Base-by-base conservation (phyloP, 2,329 filamentous ascomycete genomes). In the Sporothrix pallida region DNA sequence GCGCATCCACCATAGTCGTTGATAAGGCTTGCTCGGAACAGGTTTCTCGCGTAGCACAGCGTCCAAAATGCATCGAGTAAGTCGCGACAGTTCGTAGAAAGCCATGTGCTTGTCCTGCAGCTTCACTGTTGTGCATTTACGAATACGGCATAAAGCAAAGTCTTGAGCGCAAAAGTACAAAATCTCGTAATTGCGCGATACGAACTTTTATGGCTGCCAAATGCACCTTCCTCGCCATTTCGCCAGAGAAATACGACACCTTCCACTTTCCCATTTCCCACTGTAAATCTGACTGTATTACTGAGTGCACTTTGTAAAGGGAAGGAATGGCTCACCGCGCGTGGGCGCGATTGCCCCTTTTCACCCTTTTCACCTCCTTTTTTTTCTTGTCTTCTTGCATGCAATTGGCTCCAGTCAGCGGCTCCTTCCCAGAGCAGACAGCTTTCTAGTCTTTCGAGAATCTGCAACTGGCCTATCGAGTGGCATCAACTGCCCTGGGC, bases 401-500 rank as follows among this genome's bases (percentile, higher is more conserved):
- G 13, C 65, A 52, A 68, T 68, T 68, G 46, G 65, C 65, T 46
- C 63, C 65, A 68, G 65, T 37, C 65, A 68, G 65, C 23, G 65
- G 65, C 46, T 31, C 15, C 23, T 20, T 52, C 46, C 62, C 42
- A 67, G 42, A 67, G 26, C 31, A 65, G 17, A 65, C 42, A 26
- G 12, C 62, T 65, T 8, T 37, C 17, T 46, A 17, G 17, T n/a
- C 37, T 12, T 37, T 65, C 3, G 23, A 37, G 42, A 31, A 15
- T 17, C 44, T 65, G 31, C 26, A 54, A 54, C 37, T 68, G 62
- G 44, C 63, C 46, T 13, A 42, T 69, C 37, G 15, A 37, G 31
- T 37, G 31, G 31, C 31, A 37, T 20, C 71, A 62, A 62, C 62
- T 69, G 63, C 71, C 71, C 71, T 73, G 63, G 58, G 68, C 72